Conservation (phyloP, 1,139 yeast species). For the Wickerhamiella pararugosa region DNA sequence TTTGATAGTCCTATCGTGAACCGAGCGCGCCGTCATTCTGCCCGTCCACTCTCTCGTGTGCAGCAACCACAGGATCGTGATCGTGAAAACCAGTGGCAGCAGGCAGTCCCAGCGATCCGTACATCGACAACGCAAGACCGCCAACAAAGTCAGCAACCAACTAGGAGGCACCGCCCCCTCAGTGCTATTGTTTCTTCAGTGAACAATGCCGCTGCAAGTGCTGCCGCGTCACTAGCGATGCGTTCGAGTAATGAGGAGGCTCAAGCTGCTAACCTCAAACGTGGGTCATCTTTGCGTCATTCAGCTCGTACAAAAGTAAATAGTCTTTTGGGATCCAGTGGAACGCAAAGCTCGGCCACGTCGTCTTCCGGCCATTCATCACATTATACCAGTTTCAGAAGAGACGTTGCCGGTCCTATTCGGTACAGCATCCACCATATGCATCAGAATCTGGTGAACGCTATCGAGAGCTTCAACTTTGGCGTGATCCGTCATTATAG, state of each 20-base stretch:
- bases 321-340: no score
- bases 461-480: slow-evolving; percentile 9
- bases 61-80: slow-evolving; percentile 3
- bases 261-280: background rate
- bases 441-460: background rate
- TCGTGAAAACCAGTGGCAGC: slow-evolving; percentile 7
- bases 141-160: background rate
- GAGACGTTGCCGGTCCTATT: slow-evolving; percentile 2
- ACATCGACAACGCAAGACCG: slow-evolving; percentile 6
- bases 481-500: slow-evolving; percentile 9
- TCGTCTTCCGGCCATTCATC: background rate
- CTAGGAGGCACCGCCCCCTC: slow-evolving; percentile 3
- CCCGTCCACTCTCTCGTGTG: slow-evolving; percentile 5
- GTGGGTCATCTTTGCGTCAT: background rate
- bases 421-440: background rate
- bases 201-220: slow-evolving; percentile 1
- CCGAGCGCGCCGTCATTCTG: slow-evolving; percentile 9
- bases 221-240: slow-evolving; percentile 5
- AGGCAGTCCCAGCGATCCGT: slow-evolving; percentile 6
- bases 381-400: background rate
- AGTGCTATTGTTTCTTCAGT: slow-evolving; percentile 1
- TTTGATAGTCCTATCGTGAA: slow-evolving; percentile 17
- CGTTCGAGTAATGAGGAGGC: slow-evolving; percentile 2
- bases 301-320: background rate
- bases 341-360: no score